Evolutionary conservation across 2,329 filamentous ascomycete genomes (phyloP), one percentile per base, ranked within the genome.

Genomic region (Knoxdaviesia proteae): DNA sequence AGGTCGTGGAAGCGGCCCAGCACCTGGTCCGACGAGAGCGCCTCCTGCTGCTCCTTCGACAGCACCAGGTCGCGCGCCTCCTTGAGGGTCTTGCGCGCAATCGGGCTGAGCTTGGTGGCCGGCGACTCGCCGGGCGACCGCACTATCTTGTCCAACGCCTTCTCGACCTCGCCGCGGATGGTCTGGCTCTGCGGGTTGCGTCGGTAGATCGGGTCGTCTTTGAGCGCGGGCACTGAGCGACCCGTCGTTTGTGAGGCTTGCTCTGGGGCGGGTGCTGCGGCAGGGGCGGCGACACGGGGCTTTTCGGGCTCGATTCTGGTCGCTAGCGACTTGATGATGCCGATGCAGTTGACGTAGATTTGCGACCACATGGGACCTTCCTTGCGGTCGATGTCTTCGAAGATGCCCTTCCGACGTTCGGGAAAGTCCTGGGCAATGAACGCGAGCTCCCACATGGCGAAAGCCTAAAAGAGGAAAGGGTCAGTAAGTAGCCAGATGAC

Each of bases 381-480:
- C 43, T 74, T 74, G 46, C 86, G 80, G 50, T 93, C 84, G 47
- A 94, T 82, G 50, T 96, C 88, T 45, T 77, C 74, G 58, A 83
- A 94, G 44, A 96, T 84, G 20, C 75, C 73, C 56, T 80, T 82
- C 42, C 88, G 74, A 34, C 86, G 76, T n/a, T 74, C 68, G 10
- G 77, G 68, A 48, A 81, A 87, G 43, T 74, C 70, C 44, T 80
- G 71, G 35, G 82, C 77, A 50, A 94, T 93, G 44, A 83, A 68
- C 32, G 76, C 74, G 32, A 94, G 65, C 54, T 96, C 88, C 87
- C 87, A 94, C 58, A 93, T 80, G 10, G 88, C 87, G 56, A 92
- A 93, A 1, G 75, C 71, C 70, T 82, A 46, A 1, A 29, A n/a
- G 20, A 20, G 20, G 20, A 20, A 20, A 20, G 20, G 20, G 48